A percentile compares a stretch with the other conserved stretches of the same genome.
phyloP scores from a whole-genome alignment of 2,329 filamentous ascomycete species.

The Diaporthe destruens region DNA sequence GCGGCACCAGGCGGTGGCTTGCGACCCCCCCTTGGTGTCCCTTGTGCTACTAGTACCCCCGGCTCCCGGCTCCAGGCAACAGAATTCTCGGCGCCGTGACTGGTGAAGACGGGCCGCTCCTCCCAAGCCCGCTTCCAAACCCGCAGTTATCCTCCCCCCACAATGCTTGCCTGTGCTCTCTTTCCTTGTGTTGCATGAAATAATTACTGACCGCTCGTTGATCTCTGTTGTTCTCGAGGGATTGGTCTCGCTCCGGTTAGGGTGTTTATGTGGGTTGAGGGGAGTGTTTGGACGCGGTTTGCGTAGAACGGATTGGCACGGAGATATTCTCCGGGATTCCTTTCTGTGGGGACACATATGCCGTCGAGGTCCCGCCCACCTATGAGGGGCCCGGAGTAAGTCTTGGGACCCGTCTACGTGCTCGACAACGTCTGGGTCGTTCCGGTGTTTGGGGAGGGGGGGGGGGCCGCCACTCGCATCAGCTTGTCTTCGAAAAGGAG shows the following conservation, averaged over 20 bases:
- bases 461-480: neutral
- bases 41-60: conserved; percentile 1
- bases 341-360: neutral
- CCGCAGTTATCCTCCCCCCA: conserved; percentile 10
- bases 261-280: neutral
- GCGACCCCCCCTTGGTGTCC: neutral
- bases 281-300: neutral
- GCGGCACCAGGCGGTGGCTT: conserved; percentile 12
- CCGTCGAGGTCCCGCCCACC: neutral
- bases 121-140: neutral
- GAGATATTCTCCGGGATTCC: neutral
- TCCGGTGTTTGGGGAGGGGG: neutral
- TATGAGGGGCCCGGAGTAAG: neutral
- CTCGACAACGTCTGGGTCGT: neutral
- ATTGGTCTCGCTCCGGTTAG: neutral
- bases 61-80: conserved; percentile 35
- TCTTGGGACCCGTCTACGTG: neutral
- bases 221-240: neutral
- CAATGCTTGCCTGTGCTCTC: conserved; percentile 9
- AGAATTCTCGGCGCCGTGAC: conserved; percentile 34
- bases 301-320: neutral
- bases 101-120: neutral
- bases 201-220: neutral
- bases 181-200: neutral
- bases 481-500: neutral